These are phyloP conservation scores for Mycena belliarum DNA, from an alignment of 768 basidiomycete genomes.

Conservation along the genomic window DNA sequence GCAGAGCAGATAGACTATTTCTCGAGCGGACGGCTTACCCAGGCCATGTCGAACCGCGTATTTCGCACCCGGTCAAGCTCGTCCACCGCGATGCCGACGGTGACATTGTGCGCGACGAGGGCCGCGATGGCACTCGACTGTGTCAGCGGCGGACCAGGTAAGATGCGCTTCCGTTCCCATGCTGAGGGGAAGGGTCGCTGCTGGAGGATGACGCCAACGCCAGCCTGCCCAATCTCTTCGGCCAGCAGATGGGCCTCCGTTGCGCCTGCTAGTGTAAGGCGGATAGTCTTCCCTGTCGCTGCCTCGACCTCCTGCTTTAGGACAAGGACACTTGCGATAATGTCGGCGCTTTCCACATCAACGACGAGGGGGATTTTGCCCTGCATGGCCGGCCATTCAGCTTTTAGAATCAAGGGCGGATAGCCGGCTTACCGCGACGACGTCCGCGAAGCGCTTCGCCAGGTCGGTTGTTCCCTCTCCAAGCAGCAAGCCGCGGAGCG, in stretches of 20 bases:
- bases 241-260: constrained; percentile 67
- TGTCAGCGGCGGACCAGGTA: constrained; percentile 71
- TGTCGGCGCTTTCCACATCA: constrained; percentile 69
- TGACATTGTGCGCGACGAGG: constrained; percentile 61
- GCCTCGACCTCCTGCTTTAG: constrained; percentile 60
- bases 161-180: constrained; percentile 64
- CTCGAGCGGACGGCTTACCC: constrained; percentile 37
- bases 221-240: constrained; percentile 56
- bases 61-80: constrained; percentile 62
- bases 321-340: constrained; percentile 67
- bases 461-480: constrained; percentile 30
- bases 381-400: constrained; percentile 28
- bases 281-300: constrained; percentile 32
- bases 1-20: background rate
- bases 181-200: constrained; percentile 60
- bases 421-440: constrained; percentile 14
- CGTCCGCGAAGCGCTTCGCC: constrained; percentile 32
- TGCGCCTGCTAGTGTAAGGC: constrained; percentile 57
- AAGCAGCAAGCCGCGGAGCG: constrained; percentile 51
- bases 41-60: constrained; percentile 64
- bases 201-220: constrained; percentile 69
- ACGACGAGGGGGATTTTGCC: constrained; percentile 67
- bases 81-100: constrained; percentile 59
- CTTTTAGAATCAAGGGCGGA: constrained; percentile 25
- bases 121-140: constrained; percentile 57